phyloP scores from a whole-genome alignment of 2,329 filamentous ascomycete genomes.

The Arthrobotrys sinensis region DNA sequence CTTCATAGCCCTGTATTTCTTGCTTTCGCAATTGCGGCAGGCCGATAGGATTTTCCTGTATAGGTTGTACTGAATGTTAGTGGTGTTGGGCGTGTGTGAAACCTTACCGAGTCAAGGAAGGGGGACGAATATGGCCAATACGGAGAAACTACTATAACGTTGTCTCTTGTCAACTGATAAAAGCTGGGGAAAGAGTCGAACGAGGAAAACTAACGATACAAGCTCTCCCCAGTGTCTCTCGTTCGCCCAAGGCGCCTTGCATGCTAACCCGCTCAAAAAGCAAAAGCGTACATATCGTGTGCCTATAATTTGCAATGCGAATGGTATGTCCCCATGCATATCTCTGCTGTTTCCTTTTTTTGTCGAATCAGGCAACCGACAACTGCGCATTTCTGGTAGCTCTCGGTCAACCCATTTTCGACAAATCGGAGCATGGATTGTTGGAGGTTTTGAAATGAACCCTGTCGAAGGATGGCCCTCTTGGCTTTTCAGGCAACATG shows the following conservation, averaged over 20 bases:
- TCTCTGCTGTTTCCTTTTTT: constrained; percentile 39
- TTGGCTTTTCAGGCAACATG: constrained; percentile 62
- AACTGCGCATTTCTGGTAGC: constrained; percentile 23
- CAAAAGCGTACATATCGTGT: constrained; percentile 40
- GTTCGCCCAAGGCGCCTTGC: constrained; percentile 17
- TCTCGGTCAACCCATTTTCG: constrained; percentile 19
- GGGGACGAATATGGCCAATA: constrained; percentile 8
- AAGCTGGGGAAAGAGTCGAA: constrained; percentile 41
- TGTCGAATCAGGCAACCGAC: constrained; percentile 54
- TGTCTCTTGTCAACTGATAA: constrained; percentile 28
- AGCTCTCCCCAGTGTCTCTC: constrained; percentile 31
- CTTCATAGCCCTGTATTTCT: constrained; percentile 36
- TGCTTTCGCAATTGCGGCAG: constrained; percentile 59
- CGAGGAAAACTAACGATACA: constrained; percentile 6
- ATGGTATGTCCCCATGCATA: constrained; percentile 27
- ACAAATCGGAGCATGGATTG: constrained; percentile 34
- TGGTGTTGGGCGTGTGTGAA: constrained; percentile 46
- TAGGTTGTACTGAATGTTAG: constrained; percentile 19
- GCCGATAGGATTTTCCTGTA: constrained; percentile 56
- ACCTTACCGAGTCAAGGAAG: constrained; percentile 46
- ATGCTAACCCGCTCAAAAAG: constrained; percentile 17
- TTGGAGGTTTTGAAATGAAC: constrained; percentile 26
- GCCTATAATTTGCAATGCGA: constrained; percentile 32
- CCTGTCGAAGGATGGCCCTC: constrained; percentile 44
- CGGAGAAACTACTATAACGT: constrained; percentile 39